Base-by-base conservation (phyloP, 2,329 filamentous ascomycete species). In the Chaetomium olivaceum region DNA sequence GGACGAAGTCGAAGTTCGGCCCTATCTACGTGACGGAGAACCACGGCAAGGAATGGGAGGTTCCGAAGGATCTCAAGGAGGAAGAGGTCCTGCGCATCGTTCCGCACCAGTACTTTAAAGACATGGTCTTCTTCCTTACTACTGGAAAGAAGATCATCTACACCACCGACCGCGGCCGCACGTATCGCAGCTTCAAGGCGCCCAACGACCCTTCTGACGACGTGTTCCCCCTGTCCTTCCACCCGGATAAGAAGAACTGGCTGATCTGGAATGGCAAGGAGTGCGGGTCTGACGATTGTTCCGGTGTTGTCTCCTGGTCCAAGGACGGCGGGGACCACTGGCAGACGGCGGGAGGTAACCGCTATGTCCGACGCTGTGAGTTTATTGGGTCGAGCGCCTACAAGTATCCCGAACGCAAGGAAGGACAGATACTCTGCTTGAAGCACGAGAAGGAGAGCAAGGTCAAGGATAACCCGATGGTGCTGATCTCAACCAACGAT, bases 71-170 rank as follows among this genome's bases (percentile, higher is more conserved):
- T 54, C 83, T 96, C 2, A 82, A 91, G 64, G 86, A 87, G 36
- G 87, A 93, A 70, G 81, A 87, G 2, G 86, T 98, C 64, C 80
- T 84, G 54, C 82, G 80, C 23, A 91, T 99, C 70, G 85, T 90
- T 64, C 91, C 90, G 27, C 92, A 99, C 74, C 83, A 83, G 57
- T 91, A 93, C 77, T 89, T 92, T 77, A 92, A 91, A 72, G 92
- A 97, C 74, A 85, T 89, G 50, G 91, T 95, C 31, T 99, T 91
- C 77, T 93, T 99, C 78, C 82, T 96, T 31, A 96, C 93, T 0
- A 77, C 81, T 0, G 80, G 82, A 1, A 75, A 76, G 12, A 86
- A 88, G 63, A 88, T 95, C 0, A 89, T 89, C 71, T 97, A 96
- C 76, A 95, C 93, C 0, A 84, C 90, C 46, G 89, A 98, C 74